phyloP scores from a whole-genome alignment of 495 filamentous ascomycete genomes.

The Penicillium chermesinum region DNA sequence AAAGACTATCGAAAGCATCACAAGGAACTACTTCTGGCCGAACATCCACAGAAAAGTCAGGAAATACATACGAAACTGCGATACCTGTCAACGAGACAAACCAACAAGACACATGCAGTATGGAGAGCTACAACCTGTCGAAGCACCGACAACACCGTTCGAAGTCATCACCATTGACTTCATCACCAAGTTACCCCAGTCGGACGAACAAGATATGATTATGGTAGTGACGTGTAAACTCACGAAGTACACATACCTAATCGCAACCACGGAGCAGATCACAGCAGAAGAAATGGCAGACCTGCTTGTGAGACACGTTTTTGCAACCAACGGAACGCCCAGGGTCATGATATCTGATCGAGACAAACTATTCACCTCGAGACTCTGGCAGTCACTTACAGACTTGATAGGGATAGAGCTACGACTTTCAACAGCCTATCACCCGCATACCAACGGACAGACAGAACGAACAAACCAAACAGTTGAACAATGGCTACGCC shows the following conservation, averaged over 20 bases:
- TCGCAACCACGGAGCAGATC: not conserved
- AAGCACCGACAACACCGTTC: constrained; percentile 5
- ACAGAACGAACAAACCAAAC: not conserved
- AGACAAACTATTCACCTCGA: constrained; percentile 1
- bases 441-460: constrained; percentile 5
- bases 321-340: not conserved
- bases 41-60: constrained; percentile 1
- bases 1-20: constrained; percentile 8
- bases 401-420: constrained; percentile 2
- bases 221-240: not conserved
- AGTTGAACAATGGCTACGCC: not conserved
- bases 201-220: constrained; percentile 5
- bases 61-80: constrained; percentile 9
- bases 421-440: constrained; percentile 4
- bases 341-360: not conserved
- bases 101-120: constrained; percentile 1
- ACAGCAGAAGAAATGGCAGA: not conserved
- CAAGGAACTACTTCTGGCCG: constrained; percentile 5
- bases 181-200: constrained; percentile 9
- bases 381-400: constrained; percentile 1
- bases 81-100: constrained; percentile 4
- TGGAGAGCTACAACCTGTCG: constrained; percentile 8
- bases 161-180: constrained; percentile 20
- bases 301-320: not conserved
- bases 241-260: not conserved